Percentiles rank a stretch among this genome's conserved stretches.
Evolutionary conservation across 306 rosid species (phyloP).

Genomic region (Sesbania bispinosa): DNA sequence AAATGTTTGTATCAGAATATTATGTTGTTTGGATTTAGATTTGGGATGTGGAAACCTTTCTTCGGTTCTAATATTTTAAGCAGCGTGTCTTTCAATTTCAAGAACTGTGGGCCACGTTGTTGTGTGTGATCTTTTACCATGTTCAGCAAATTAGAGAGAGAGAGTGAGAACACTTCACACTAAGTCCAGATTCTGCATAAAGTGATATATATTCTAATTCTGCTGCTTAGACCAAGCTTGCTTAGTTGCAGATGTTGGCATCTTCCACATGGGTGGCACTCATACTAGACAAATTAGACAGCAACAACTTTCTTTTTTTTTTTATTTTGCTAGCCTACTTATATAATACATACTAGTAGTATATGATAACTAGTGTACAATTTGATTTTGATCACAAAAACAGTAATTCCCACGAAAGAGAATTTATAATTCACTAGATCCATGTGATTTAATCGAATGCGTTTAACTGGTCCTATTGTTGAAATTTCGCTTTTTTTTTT

Average conservation of each 20-base stretch:
- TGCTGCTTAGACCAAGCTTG: background rate
- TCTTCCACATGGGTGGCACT: slow-evolving; percentile 29
- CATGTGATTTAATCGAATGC: too few species aligned
- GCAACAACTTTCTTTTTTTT: background rate
- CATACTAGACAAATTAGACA: slow-evolving; percentile 21
- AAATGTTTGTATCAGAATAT: slow-evolving; percentile 49
- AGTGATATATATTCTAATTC: background rate
- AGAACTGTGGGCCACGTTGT: slow-evolving; percentile 29
- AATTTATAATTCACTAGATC: too few species aligned
- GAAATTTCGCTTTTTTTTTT: too few species aligned
- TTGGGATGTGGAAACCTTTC: slow-evolving; percentile 25
- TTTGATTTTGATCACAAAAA: slow-evolving; percentile 10
- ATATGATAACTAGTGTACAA: slow-evolving; percentile 4
- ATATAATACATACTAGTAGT: background rate
- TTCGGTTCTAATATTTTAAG: slow-evolving; percentile 21
- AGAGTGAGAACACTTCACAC: background rate
- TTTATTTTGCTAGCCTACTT: background rate
- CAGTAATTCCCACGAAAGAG: background rate
- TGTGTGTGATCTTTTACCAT: slow-evolving; percentile 13
- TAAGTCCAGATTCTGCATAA: slow-evolving; percentile 1
- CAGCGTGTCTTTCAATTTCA: slow-evolving; percentile 17
- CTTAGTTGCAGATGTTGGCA: slow-evolving; percentile 14
- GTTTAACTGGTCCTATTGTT: too few species aligned
- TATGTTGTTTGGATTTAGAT: slow-evolving; percentile 45
- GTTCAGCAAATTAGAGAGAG: background rate